Conservation (phyloP, 768 basidiomycete species). For the Tubosaeta brunneosetosa region DNA sequence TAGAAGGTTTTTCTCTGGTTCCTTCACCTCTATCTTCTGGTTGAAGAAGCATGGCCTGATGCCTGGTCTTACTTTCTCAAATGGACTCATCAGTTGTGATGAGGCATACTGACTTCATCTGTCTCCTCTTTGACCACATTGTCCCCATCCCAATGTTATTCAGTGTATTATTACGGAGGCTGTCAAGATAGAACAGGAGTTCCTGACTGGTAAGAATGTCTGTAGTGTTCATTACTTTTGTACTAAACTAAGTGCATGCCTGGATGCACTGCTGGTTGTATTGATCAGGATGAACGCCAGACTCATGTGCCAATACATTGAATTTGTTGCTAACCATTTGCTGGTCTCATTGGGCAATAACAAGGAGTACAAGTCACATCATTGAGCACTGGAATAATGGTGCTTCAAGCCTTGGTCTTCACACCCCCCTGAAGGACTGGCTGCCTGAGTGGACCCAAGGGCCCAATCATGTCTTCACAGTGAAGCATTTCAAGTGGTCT, state of each 20-base stretch:
- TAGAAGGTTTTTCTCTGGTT: slow-evolving; percentile 98
- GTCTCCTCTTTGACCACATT: slow-evolving; percentile 79
- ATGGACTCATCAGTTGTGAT: slow-evolving; percentile 93
- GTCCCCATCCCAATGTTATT: slow-evolving; percentile 79
- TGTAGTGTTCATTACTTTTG: too few relatives aligned
- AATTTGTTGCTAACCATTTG: slow-evolving; percentile 83
- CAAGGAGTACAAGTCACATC: slow-evolving; percentile 77
- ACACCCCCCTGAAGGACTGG: too few relatives aligned
- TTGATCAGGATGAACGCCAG: slow-evolving; percentile 89
- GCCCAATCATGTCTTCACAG: too few relatives aligned
- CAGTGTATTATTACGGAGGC: slow-evolving; percentile 72
- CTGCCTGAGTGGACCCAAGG: too few relatives aligned
- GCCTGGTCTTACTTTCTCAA: slow-evolving; percentile 94
- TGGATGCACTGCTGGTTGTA: slow-evolving; percentile 78
- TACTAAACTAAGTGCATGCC: neutral
- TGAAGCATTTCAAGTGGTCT: too few relatives aligned
- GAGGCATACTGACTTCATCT: slow-evolving; percentile 98
- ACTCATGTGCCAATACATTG: too few relatives aligned
- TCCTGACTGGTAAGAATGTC: too few relatives aligned
- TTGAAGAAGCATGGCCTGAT: slow-evolving; percentile 91
- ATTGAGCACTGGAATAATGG: too few relatives aligned
- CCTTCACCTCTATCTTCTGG: slow-evolving; percentile 94
- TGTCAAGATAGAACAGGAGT: slow-evolving; percentile 82
- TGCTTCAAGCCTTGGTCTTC: too few relatives aligned
- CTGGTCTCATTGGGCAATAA: slow-evolving; percentile 79